Base-by-base conservation (phyloP, 2,329 filamentous ascomycete genomes). In the Phoma sp. region DNA sequence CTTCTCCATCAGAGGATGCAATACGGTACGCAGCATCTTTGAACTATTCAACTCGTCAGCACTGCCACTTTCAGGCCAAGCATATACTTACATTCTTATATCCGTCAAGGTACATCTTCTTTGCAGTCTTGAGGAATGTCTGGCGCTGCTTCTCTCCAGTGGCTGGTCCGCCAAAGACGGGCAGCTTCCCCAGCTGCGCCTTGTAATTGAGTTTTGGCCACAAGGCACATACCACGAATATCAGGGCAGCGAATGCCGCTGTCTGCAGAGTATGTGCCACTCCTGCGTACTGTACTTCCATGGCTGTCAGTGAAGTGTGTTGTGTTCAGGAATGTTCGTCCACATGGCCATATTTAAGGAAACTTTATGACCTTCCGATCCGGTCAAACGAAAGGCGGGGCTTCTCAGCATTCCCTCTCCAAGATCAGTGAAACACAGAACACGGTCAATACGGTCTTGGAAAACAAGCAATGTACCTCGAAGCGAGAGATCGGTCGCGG, bases 1-100 rank as follows among this genome's bases (percentile, higher is more conserved):
- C 58, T 28, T 64, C 56, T 29, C 59, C 60, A 40, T 67, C 58
- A 17, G 53, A 52, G 18, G 54, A 57, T 15, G 45, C 47, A 7
- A 73, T 58, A 20, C 63, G 62, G 40, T 63, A 73, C 9, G 64
- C 63, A 2, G 53, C 43, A 23, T 70, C 56, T 47, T 66, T 72
- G 59, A 72, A 74, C 67, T 72, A 43, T 14, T 2, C 1, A n/a
- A 11, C 15, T 21, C 11, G 42, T 66, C 5, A 70, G 47, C 28
- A 9, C 6, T 7, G 7, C 10, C 25, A 9, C 17, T n/a, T 15
- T n/a, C 25, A 14, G 18, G 9, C 15, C 14, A 9, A 5, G 2
- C 6, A 10, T 10, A n/a, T 17, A 28, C 43, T 30, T 37, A 70
- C 69, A 50, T 70, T 69, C 20, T 59, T 21, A 52, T 74, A 70